A percentile compares a stretch with the other conserved stretches of the same genome.
Evolutionary conservation across 176 grass and related monocot genomes (phyloP).

Genomic region (Oryza meridionalis): DNA sequence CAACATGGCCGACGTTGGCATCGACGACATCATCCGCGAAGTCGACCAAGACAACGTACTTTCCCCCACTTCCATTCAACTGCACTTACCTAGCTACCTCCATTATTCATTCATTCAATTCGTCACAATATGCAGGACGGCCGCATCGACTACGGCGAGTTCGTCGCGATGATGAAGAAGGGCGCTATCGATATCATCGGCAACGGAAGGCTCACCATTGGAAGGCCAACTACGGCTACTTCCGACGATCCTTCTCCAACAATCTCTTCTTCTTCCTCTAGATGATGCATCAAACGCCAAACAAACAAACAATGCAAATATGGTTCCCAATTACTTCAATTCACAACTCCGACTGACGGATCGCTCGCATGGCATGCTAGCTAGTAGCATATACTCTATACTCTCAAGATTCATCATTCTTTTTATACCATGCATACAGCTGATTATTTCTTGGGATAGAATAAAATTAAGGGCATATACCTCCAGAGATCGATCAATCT

Average conservation of each 20-base stretch:
- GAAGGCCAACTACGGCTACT: conserved; percentile 3
- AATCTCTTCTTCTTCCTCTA: background rate
- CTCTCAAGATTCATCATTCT: background rate
- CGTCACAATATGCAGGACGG: conserved; percentile 44
- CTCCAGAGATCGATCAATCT: background rate
- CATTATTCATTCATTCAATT: too few relatives aligned
- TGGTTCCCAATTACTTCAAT: background rate
- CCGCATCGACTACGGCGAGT: conserved; percentile 71
- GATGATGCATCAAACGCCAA: background rate
- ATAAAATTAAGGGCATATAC: background rate
- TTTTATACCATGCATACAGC: background rate
- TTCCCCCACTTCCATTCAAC: background rate
- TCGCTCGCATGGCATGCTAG: background rate
- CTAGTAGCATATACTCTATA: background rate
- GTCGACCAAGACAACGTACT: conserved; percentile 77
- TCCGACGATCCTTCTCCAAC: conserved; percentile 51
- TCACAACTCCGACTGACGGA: background rate
- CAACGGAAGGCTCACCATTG: conserved; percentile 55
- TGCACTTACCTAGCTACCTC: too few relatives aligned
- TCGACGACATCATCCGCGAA: conserved; percentile 71
- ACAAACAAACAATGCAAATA: background rate
- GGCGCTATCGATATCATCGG: conserved; percentile 51
- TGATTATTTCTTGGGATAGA: background rate
- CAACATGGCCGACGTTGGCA: conserved; percentile 66
- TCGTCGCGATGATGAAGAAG: conserved; percentile 84